phyloP scores from a whole-genome alignment of 2,329 filamentous ascomycete species.

The Paraconiothyrium brasiliense region DNA sequence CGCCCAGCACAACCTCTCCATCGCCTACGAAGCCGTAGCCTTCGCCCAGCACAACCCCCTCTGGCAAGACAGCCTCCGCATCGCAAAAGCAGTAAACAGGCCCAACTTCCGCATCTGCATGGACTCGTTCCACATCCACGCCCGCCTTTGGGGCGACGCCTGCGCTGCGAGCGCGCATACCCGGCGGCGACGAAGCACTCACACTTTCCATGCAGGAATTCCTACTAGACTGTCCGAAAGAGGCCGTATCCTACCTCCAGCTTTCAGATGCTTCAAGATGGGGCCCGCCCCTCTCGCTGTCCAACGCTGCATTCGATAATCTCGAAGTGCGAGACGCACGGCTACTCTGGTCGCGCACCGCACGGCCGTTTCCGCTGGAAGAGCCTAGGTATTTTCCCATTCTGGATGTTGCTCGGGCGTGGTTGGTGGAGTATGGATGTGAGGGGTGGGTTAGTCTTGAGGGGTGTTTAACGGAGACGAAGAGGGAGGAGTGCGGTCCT shows the following conservation, averaged over 20 bases:
- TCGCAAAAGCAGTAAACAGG: slow-evolving; percentile 7
- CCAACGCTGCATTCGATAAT: slow-evolving; percentile 4
- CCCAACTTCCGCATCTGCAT: slow-evolving; percentile 3
- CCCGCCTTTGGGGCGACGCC: slow-evolving; percentile 4
- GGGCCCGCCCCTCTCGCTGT: slow-evolving; percentile 2
- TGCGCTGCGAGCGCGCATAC: background rate
- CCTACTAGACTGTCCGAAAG: slow-evolving; percentile 1
- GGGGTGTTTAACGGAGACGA: slow-evolving; percentile 10
- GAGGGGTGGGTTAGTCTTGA: slow-evolving; percentile 11
- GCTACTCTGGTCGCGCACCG: slow-evolving; percentile 7
- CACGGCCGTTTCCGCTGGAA: slow-evolving; percentile 12
- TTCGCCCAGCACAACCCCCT: slow-evolving; percentile 5
- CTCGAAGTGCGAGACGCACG: slow-evolving; percentile 5
- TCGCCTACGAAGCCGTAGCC: slow-evolving; percentile 7
- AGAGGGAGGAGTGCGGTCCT: slow-evolving; percentile 8
- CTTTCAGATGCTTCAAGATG: slow-evolving; percentile 9
- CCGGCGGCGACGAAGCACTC: background rate
- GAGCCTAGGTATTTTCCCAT: slow-evolving; percentile 11
- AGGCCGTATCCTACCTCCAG: slow-evolving; percentile 9
- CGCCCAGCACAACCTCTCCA: background rate
- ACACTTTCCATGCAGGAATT: slow-evolving; percentile 1
- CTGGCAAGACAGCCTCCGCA: slow-evolving; percentile 12
- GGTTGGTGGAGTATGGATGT: slow-evolving; percentile 10
- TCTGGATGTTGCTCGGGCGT: background rate
- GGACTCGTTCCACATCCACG: slow-evolving; percentile 15